A percentile compares a stretch with the other conserved stretches of the same genome.
Evolutionary conservation across 2,329 filamentous ascomycete genomes (phyloP).

Genomic region (Periconia sp.): DNA sequence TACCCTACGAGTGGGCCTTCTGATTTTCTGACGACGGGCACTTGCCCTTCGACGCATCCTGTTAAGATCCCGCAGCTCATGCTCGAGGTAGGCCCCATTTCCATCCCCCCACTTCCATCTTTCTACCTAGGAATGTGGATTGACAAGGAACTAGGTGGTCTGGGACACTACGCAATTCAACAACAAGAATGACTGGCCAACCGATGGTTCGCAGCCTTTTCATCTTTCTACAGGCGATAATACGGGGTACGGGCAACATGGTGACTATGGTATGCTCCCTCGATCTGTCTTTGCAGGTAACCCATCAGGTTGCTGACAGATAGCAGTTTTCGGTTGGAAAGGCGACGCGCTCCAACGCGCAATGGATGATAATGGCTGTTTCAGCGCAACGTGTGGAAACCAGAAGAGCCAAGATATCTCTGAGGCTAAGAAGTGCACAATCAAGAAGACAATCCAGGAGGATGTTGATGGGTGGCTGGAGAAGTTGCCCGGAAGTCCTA

Average conservation of each 20-base stretch:
- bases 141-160: constrained; percentile 34
- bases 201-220: constrained; percentile 22
- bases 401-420: constrained; percentile 14
- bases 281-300: neutral
- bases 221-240: constrained; percentile 18
- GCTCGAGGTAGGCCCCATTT: constrained; percentile 37
- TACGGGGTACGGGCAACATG: constrained; percentile 18
- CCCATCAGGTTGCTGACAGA: neutral
- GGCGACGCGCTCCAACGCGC: constrained; percentile 18
- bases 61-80: constrained; percentile 52
- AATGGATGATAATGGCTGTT: constrained; percentile 24
- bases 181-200: constrained; percentile 20
- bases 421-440: constrained; percentile 15
- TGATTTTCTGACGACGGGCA: constrained; percentile 17
- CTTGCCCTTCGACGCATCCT: constrained; percentile 48
- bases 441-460: constrained; percentile 18
- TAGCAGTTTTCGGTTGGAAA: constrained; percentile 25
- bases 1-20: constrained; percentile 43
- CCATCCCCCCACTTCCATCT: constrained; percentile 9
- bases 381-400: constrained; percentile 15
- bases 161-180: constrained; percentile 43
- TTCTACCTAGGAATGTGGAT: constrained; percentile 15
- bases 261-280: neutral
- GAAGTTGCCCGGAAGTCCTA: constrained; percentile 5
- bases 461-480: constrained; percentile 18